Evolutionary conservation across 305 asterid genomes (phyloP).

Genomic region (Fraxinus ornus): DNA sequence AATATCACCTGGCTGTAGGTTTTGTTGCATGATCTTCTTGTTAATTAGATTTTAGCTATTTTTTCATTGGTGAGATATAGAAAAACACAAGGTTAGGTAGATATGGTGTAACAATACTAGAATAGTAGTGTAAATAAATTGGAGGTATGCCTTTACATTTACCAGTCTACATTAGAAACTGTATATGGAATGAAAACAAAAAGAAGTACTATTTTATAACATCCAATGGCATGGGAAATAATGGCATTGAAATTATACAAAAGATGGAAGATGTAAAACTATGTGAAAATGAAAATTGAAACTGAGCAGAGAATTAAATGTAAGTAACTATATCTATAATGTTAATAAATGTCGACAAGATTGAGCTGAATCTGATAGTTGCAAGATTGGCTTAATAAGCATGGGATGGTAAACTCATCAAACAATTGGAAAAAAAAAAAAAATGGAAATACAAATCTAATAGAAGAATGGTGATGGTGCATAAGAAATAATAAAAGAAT

Average conservation of each 20-base stretch:
- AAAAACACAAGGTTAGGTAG: background rate
- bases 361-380: background rate
- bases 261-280: constrained; percentile 1
- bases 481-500: background rate
- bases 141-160: background rate
- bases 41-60: background rate
- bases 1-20: background rate
- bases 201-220: background rate
- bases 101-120: background rate
- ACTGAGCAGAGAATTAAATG: background rate
- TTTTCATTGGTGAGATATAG: background rate
- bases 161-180: background rate
- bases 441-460: background rate
- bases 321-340: constrained; percentile 3
- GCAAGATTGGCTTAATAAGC: constrained; percentile 1
- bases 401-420: background rate
- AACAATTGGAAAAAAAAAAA: background rate
- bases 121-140: background rate
- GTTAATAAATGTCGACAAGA: background rate
- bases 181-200: background rate
- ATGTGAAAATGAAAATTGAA: background rate
- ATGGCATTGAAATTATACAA: constrained; percentile 1
- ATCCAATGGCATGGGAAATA: background rate
- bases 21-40: background rate
- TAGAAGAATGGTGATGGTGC: background rate